Base-by-base conservation (phyloP, 371 early-diverging fungal genomes). In the Rhizopus delemar region DNA sequence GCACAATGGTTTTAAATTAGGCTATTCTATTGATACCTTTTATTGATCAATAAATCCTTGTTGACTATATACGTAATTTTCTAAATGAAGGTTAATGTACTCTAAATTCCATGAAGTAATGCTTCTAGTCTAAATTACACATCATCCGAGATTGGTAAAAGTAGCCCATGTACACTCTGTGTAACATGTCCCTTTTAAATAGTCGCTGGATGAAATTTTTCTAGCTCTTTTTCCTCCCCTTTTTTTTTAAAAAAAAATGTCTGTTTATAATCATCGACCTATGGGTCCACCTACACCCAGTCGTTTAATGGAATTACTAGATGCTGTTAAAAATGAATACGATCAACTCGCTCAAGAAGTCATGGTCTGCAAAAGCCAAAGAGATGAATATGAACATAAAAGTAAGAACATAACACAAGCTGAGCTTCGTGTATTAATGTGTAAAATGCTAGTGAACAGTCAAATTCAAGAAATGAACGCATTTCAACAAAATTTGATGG, bases 311-410 rank as follows among this genome's bases (percentile, higher is more conserved):
- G 95, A 95, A 63, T 81, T 94, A 49, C 74, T 94, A 54, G 96
- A 96, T 56, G 85, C 92, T 34, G 75, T 95, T 50, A 88, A 88
- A 56, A 74, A 65, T 32, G 96, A 96, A 75, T 92, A 89, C 56
- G 95, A 95, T 53, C 82, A 71, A 53, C 70, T 91, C 35, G 81
- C 81, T 38, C 90, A 93, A 70, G 96, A 96, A 59, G 83, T 85
- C 9, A 74, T 83, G 50, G 69, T 83, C 29, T 84, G 71, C 71
- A 90, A 89, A 72, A 79, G 78, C 48, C 93, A 93, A 71, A 73
- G 93, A 53, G 95, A 94, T 66, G 95, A 95, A 61, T 86, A 85
- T 63, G 95, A 94, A 70, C 90, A 89, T 64, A 89, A 92, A 70
- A 80, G 92, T 92, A 85, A 69, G 51, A 54, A 35, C 38, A 53